Evolutionary conservation across 73 alveolate genomes (phyloP).

Genomic region (Paramecium sexaurelia): DNA sequence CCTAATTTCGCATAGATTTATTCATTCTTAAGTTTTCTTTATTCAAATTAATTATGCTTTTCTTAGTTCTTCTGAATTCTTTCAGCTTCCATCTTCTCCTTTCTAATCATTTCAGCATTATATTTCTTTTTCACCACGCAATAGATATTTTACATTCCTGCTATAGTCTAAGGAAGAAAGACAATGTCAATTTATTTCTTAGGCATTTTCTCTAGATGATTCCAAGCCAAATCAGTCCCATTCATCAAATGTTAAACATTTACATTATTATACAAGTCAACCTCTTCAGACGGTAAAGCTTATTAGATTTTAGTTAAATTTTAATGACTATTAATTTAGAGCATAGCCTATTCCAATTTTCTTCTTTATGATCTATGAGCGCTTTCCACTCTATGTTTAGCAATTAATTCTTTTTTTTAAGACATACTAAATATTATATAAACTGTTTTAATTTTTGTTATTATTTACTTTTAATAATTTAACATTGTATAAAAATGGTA

Average conservation of each 20-base stretch:
- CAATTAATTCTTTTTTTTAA: neutral
- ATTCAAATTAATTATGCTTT: neutral
- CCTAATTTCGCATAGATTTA: neutral
- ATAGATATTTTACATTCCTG: neutral
- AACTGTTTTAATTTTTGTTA: neutral
- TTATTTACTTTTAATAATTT: neutral
- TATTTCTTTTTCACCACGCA: neutral
- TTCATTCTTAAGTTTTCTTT: neutral
- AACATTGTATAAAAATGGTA: too few relatives aligned
- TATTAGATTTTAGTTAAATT: neutral
- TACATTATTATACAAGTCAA: neutral
- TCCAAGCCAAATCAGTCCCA: neutral
- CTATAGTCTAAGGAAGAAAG: neutral
- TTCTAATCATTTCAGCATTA: neutral
- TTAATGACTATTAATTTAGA: neutral
- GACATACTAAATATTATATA: neutral
- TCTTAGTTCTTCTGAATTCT: neutral
- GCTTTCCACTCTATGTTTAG: neutral
- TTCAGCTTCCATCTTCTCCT: neutral
- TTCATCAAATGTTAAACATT: neutral
- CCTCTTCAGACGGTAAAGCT: neutral
- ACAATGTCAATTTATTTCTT: neutral
- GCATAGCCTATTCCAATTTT: neutral
- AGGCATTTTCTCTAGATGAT: slow-evolving; percentile 1
- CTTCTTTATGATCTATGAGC: neutral